Conservation (phyloP, 768 basidiomycete species). For the Tricholoma furcatifolium region DNA sequence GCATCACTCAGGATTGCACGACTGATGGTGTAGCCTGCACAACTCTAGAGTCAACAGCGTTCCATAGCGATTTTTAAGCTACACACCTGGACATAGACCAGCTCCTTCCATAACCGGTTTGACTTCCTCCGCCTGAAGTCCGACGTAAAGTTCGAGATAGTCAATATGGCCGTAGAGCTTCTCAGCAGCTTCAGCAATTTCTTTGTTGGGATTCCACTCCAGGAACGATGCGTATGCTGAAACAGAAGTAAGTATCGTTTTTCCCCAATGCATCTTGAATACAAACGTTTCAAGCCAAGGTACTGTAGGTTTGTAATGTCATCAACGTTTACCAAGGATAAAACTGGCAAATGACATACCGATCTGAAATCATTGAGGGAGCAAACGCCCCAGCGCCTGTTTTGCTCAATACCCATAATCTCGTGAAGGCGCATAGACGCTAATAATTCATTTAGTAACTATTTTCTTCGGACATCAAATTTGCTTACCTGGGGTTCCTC, state of each 20-base stretch:
- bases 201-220: constrained; percentile 79
- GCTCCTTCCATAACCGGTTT: constrained; percentile 78
- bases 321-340: neutral
- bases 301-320: constrained; percentile 37
- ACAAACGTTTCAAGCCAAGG: constrained; percentile 72
- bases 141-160: constrained; percentile 77
- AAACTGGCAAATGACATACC: constrained; percentile 27
- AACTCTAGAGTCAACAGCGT: neutral
- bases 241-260: neutral
- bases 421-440: constrained; percentile 75
- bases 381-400: constrained; percentile 78
- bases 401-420: constrained; percentile 81
- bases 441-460: constrained; percentile 13
- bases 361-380: constrained; percentile 82
- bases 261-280: neutral
- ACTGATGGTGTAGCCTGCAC: constrained; percentile 72
- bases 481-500: constrained; percentile 61
- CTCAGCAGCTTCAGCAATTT: constrained; percentile 70
- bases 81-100: constrained; percentile 77
- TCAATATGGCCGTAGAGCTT: constrained; percentile 77
- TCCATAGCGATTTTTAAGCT: neutral
- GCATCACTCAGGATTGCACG: constrained; percentile 86
- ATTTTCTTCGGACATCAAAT: neutral
- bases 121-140: constrained; percentile 75
- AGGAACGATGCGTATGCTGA: constrained; percentile 67